Base-by-base conservation (phyloP, 2,329 filamentous ascomycete genomes). In the Ophiosphaerella narmari region DNA sequence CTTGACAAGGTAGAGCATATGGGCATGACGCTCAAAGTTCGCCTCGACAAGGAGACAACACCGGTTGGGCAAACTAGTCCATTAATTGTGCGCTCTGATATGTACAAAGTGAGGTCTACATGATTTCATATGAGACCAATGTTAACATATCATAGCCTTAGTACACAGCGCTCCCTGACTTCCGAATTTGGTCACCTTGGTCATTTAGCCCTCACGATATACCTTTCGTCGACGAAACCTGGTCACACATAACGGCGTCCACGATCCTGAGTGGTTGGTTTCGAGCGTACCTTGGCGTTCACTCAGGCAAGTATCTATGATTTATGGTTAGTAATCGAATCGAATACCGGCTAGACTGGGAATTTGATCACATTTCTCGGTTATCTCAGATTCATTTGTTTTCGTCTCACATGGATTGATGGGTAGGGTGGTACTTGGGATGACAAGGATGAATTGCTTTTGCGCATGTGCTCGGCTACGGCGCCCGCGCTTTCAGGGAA, bases 21-120 rank as follows among this genome's bases (percentile, higher is more conserved):
- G 60, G 68, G 63, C 4, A 69, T 63, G 63, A 62, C 43, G 11
- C 49, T 74, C 37, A 63, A 54, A 16, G 70, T 70, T 16, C 70
- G 70, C 38, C 55, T 72, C 46, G 71, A 73, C 41, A 66, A 59
- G 6, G 67, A 74, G 9, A 58, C 64, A 6, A 73, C 70, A 2
- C 54, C 69, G 13, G 63, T 74, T 37, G 68, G 66, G 14, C 61
- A 63, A 24, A 48, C 65, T 33, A 60, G 69, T 29, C 55, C 41
- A 31, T 16, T 49, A 5, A 44, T 44, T 24, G 47, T 49, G 12
- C 32, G 47, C 3, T 61, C 64, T 9, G 60, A 54, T 23, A 45
- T 47, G 41, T 59, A 58, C 36, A 46, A 38, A 41, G 64, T 66
- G 55, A 53, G 64, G 39, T 24, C 7, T 18, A 48, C 13, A 18